Evolutionary conservation across 148 eudicot species (phyloP), one percentile per base, ranked within the genome.

Genomic region (Chenopodium berlandieri): DNA sequence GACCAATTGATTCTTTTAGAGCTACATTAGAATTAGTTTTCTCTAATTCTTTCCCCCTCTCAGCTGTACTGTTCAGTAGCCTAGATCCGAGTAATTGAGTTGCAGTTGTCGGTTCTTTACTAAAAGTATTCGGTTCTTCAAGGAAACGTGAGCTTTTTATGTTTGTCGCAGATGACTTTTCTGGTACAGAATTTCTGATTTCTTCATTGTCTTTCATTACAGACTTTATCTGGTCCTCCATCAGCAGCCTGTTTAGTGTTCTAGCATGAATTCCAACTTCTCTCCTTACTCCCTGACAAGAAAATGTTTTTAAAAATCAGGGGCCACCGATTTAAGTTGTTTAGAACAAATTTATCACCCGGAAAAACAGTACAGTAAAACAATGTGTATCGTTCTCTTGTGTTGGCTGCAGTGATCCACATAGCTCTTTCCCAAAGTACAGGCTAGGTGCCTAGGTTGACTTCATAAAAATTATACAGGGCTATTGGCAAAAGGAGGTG

Each of bases 211-310:
- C 82, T 20, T 84, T 77, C 52, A 86, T 66, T 65, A 25, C n/a
- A 3, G 87, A 75, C 80, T 80, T 86, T 31, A 73, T 54, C 81
- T 79, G 89, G 34, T 31, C 78, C 56, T 75, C 84, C 8, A 82
- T 77, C 30, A 92, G 76, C 71, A 79, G 72, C 75, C 75, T 91
- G 82, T 95, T 95, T 80, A 95, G 72, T 20, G 87, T 89, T 82
- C 87, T 95, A 67, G 98, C 98, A 85, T 95, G 98, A 75, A 82
- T 86, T 54, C 97, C 97, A 32, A 92, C 97, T 91, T 92, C 97
- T 85, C 97, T 92, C 82, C 97, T 86, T 47, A 95, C 97, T 80
- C 99, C 99, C 99, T 95, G 86, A 64, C 67, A 50, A 67, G 30
- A 68, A 47, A 7, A 11, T 34, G 20, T 9, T 50, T 7, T 52